Evolutionary conservation across 2,329 filamentous ascomycete species (phyloP).

Genomic region (Scedosporium boydii): DNA sequence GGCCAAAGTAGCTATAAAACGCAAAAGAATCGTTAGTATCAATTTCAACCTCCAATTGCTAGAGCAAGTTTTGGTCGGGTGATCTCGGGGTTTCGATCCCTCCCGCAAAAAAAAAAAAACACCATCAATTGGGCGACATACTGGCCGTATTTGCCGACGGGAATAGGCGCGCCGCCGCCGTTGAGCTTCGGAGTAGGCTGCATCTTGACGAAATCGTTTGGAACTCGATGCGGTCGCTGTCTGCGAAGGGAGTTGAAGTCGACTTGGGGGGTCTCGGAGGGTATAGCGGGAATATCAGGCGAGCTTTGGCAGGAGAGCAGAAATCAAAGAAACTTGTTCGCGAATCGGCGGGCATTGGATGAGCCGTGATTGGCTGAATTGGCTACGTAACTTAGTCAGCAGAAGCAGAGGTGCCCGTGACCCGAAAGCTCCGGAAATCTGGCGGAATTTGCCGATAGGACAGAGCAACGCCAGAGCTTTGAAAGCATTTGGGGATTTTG

Average conservation of each 20-base stretch:
- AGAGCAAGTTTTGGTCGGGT: background rate
- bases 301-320: slow-evolving; percentile 1
- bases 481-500: background rate
- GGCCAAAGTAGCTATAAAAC: slow-evolving; percentile 55
- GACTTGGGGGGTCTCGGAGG: background rate
- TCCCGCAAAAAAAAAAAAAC: background rate
- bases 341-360: background rate
- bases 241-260: background rate
- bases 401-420: background rate
- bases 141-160: slow-evolving; percentile 33
- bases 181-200: slow-evolving; percentile 2
- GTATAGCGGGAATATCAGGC: slow-evolving; percentile 5
- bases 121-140: slow-evolving; percentile 21
- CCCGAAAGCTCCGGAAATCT: slow-evolving; percentile 6
- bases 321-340: background rate
- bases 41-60: background rate
- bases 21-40: slow-evolving; percentile 15
- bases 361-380: background rate
- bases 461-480: slow-evolving; percentile 1
- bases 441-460: slow-evolving; percentile 1
- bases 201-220: slow-evolving; percentile 1
- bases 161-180: slow-evolving; percentile 25
- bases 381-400: background rate
- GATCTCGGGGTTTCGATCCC: background rate
- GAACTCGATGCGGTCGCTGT: slow-evolving; percentile 2